Base-by-base conservation (phyloP, 805 yeast genomes). In the Yarrowia sp. region DNA sequence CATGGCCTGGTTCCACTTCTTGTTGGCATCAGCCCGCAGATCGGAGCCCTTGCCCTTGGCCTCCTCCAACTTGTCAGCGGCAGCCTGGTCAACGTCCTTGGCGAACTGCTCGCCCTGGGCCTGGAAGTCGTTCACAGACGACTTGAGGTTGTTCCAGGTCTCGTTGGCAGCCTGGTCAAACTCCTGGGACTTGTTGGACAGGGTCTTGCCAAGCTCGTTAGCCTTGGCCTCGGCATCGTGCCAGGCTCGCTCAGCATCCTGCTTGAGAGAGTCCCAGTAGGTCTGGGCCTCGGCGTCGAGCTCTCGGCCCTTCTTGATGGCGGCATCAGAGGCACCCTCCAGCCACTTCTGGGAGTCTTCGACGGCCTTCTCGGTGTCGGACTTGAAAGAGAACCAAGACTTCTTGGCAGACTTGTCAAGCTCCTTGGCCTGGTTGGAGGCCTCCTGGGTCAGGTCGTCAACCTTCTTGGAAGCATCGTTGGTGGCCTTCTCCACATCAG, bases 291-390 rank as follows among this genome's bases (percentile, higher is more conserved):
- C 51, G 28, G 63, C 63, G 17, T 58, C 63, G 38, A 58, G 63
- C 51, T 58, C 51, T 6, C 19, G 12, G 32, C 63, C 63, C 63
- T 58, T 58, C 17, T 30, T 16, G 22, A 58, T 30, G 30, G 63
- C 49, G 8, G 63, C 12, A 5, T 58, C 63, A n/a, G 17, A 9
- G 17, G 44, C 51, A 1, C 32, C 38, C 32, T 41, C 40, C 12
- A 41, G 51, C 49, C 41, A 28, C 41, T 58, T 41, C 62, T 66
- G 65, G 17, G 66, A 33, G 28, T 65, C 66, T n/a, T 52, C 62
- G 21, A 30, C 44, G 21, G 67, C 62, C 66, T 65, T 67, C 24
- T 64, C 63, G 40, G 63, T 51, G 43, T 56, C 66, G 12, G 26
- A 24, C 40, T 66, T 66, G 52, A 65, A 38, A 19, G 44, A 32